These are phyloP conservation scores for Ambrosia trifida DNA, from an alignment of 129 eudicot species.

Conservation along the genomic window DNA sequence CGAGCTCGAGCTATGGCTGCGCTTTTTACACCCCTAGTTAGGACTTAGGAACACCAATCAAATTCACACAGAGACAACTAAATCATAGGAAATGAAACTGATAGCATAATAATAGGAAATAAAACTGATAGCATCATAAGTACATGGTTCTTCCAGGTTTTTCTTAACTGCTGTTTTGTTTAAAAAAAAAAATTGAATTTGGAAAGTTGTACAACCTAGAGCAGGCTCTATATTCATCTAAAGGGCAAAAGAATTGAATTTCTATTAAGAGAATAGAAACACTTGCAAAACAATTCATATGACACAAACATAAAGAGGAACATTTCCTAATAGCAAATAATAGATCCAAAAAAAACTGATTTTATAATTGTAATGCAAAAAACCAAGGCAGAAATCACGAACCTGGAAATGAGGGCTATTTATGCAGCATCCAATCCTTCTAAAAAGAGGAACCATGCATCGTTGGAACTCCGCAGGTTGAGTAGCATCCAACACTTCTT, in stretches of 20 bases:
- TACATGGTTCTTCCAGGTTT: not conserved
- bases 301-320: slow-evolving; percentile 14
- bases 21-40: not conserved
- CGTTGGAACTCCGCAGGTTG: slow-evolving; percentile 55
- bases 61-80: not conserved
- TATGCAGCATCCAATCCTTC: slow-evolving; percentile 58
- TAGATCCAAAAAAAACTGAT: not conserved
- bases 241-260: not conserved
- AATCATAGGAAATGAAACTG: not conserved
- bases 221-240: slow-evolving; percentile 2
- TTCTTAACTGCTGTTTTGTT: not conserved
- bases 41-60: not conserved
- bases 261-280: slow-evolving; percentile 1
- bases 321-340: not conserved
- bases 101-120: not conserved
- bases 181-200: not conserved
- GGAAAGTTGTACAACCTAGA: not conserved
- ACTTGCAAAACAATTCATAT: slow-evolving; percentile 1
- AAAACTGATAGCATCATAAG: no score
- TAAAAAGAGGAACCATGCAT: slow-evolving; percentile 63
- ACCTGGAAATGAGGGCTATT: slow-evolving; percentile 73
- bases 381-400: slow-evolving; percentile 20
- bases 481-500: slow-evolving; percentile 65
- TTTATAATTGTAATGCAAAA: not conserved
- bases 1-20: not conserved